A percentile compares a stretch with the other conserved stretches of the same genome.
phyloP scores from a whole-genome alignment of 2,329 filamentous ascomycete species.

The Fusarium setosum region DNA sequence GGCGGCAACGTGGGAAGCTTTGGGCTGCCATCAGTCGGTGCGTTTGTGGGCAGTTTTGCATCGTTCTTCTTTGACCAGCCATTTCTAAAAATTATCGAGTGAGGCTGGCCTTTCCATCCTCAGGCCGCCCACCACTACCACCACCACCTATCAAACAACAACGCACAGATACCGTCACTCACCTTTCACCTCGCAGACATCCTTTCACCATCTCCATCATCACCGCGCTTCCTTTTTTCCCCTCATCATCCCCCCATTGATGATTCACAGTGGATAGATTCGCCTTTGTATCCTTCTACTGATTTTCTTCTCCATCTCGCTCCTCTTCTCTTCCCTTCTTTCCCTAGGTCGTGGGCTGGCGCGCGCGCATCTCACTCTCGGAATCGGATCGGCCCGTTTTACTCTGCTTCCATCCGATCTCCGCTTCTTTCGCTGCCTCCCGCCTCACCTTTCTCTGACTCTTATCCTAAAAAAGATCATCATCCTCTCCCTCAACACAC shows the following conservation, averaged over 20 bases:
- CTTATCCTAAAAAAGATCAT: conserved; percentile 16
- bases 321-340: background rate
- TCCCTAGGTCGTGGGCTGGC: conserved; percentile 29
- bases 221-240: conserved; percentile 4
- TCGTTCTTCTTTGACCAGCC: background rate
- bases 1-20: conserved; percentile 11
- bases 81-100: conserved; percentile 3
- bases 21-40: conserved; percentile 22
- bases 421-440: conserved; percentile 34
- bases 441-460: conserved; percentile 15
- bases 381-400: conserved; percentile 39
- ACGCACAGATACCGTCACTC: conserved; percentile 23
- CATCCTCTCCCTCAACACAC: conserved; percentile 11
- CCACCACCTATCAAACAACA: conserved; percentile 4
- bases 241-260: conserved; percentile 20
- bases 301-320: conserved; percentile 11
- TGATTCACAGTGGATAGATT: conserved; percentile 22
- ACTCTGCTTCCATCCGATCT: conserved; percentile 39
- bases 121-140: conserved; percentile 7
- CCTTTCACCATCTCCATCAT: conserved; percentile 31
- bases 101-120: conserved; percentile 12
- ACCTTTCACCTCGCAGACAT: conserved; percentile 4
- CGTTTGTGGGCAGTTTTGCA: background rate
- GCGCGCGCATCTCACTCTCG: conserved; percentile 13
- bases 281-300: conserved; percentile 4